A percentile compares a stretch with the other conserved stretches of the same genome.
These are phyloP conservation scores for Alternaria arborescens DNA, from an alignment of 2,329 filamentous ascomycete species.

Conservation along the genomic window DNA sequence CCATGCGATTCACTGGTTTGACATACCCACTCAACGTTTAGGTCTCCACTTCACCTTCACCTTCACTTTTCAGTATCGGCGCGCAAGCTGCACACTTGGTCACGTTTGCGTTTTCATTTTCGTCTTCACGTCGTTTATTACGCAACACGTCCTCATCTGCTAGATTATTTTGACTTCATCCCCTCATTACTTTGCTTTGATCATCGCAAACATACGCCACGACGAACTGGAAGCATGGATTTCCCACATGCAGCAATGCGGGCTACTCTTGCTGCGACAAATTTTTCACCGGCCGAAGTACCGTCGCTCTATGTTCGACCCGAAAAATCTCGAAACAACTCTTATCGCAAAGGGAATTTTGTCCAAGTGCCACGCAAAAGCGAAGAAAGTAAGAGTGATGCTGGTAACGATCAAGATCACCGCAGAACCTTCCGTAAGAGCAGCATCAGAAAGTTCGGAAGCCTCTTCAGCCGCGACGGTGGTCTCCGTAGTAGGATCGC, in stretches of 20 bases:
- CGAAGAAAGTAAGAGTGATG: neutral
- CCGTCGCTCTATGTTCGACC: conserved; percentile 5
- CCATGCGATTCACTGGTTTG: neutral
- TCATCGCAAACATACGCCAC: neutral
- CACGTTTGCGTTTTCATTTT: neutral
- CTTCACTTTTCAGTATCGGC: conserved; percentile 4
- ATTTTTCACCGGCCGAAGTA: conserved; percentile 7
- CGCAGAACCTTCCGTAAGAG: neutral
- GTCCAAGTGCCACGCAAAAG: neutral
- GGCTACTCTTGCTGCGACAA: conserved; percentile 7
- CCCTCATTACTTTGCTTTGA: neutral
- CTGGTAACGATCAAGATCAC: neutral
- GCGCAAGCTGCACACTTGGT: neutral
- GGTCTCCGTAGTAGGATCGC: neutral
- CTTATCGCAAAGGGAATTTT: neutral
- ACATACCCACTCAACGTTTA: neutral
- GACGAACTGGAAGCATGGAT: conserved; percentile 6
- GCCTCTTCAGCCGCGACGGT: conserved; percentile 6
- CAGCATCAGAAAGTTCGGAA: conserved; percentile 6
- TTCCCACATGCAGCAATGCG: conserved; percentile 11
- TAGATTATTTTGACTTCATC: neutral
- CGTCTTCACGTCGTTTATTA: conserved; percentile 4
- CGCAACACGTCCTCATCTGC: neutral
- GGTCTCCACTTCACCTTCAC: neutral
- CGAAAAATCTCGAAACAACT: neutral